phyloP scores from a whole-genome alignment of 345 rosid species.

The Euphorbia peplus region DNA sequence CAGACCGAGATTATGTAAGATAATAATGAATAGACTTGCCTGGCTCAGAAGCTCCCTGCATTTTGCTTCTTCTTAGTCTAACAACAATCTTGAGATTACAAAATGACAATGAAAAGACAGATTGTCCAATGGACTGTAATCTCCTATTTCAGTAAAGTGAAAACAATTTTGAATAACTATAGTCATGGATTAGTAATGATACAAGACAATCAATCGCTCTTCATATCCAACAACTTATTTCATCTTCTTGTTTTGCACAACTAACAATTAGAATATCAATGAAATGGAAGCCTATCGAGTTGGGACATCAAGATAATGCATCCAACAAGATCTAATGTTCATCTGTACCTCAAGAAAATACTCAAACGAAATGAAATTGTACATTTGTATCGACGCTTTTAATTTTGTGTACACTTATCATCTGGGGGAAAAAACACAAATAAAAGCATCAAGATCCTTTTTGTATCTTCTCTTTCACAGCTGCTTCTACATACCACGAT shows the following conservation, averaged over 20 bases:
- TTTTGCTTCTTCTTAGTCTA: too few relatives aligned
- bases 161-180: not conserved
- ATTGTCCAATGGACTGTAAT: too few relatives aligned
- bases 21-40: not conserved
- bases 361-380: not conserved
- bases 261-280: conserved; percentile 3
- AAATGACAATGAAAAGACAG: not conserved
- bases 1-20: not conserved
- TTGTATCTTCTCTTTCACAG: conserved; percentile 35
- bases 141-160: not conserved
- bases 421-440: conserved; percentile 15
- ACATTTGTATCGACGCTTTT: conserved; percentile 1
- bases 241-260: not conserved
- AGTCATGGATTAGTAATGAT: not conserved
- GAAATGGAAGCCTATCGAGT: not conserved
- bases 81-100: too few relatives aligned
- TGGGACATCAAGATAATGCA: conserved; percentile 26
- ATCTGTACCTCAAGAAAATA: not conserved
- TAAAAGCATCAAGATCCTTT: conserved; percentile 20
- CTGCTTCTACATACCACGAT: conserved; percentile 56
- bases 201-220: not conserved
- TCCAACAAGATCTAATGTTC: conserved; percentile 7
- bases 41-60: not conserved
- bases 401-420: conserved; percentile 15
- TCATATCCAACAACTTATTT: conserved; percentile 6